Evolutionary conservation across 257 asterid species (phyloP).

Genomic region (Solanum bukasovii): DNA sequence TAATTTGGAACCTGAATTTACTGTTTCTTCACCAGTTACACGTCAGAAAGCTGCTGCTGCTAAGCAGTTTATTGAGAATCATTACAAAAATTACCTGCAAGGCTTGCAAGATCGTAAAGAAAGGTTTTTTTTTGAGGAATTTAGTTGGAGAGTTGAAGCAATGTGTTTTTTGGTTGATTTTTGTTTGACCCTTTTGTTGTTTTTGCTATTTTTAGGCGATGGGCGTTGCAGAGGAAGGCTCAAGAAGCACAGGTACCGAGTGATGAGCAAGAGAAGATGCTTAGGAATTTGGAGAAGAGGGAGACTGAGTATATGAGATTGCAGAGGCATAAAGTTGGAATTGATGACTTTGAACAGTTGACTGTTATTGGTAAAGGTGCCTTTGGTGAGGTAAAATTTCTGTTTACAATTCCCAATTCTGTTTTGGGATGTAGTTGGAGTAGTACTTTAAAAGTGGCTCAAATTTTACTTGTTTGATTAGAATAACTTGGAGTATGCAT

Average conservation of each 20-base stretch:
- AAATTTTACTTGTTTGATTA: not conserved
- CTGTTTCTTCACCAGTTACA: conserved; percentile 95
- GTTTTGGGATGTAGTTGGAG: not conserved
- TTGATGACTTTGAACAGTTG: conserved; percentile 94
- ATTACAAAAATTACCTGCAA: conserved; percentile 78
- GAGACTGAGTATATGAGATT: conserved; percentile 95
- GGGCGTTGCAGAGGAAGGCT: conserved; percentile 83
- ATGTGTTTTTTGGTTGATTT: not conserved
- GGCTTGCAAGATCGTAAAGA: conserved; percentile 95
- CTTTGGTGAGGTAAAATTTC: conserved; percentile 64
- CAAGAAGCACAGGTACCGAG: conserved; percentile 74
- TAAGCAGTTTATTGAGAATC: conserved; percentile 86
- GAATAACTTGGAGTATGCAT: not conserved
- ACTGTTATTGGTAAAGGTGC: conserved; percentile 92
- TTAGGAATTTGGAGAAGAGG: conserved; percentile 85
- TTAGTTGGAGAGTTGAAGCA: not conserved
- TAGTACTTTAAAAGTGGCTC: not conserved
- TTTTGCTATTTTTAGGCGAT: conserved; percentile 40
- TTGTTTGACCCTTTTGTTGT: not conserved
- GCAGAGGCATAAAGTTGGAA: conserved; percentile 97
- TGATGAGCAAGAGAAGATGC: conserved; percentile 84
- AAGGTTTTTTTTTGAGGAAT: conserved; percentile 23
- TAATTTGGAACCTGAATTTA: conserved; percentile 60
- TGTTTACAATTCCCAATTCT: not conserved
- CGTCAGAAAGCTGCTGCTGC: conserved; percentile 98